Base-by-base conservation (phyloP, 2,329 filamentous ascomycete genomes). In the Sphaerulina vaccinii region DNA sequence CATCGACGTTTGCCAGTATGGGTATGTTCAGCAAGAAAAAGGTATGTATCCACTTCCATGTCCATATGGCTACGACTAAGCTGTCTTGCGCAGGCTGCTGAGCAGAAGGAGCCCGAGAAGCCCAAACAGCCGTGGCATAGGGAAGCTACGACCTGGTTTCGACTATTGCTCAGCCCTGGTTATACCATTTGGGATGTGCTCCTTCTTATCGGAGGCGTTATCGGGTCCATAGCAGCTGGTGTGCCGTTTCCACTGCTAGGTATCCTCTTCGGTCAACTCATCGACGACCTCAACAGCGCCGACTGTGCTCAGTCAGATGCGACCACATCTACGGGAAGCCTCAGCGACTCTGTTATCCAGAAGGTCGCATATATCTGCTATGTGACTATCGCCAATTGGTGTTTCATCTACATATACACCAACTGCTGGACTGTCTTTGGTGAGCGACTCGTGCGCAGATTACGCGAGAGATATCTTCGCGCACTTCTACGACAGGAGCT, bases 361-460 rank as follows among this genome's bases (percentile, higher is more conserved):
- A 85, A 82, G 61, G 79, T 88, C 33, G 66, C 86, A 9, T 58
- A 64, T 60, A 79, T 87, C 18, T 77, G 85, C 11, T 85, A 84
- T 63, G 75, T 88, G 32, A 81, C 81, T 16, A 79, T 85, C 51
- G 83, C 77, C 22, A 90, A 58, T 35, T 58, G 51, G 47, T 53
- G 49, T 29, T 55, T 58, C 53, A 85, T 87, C 57, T 89, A 87
- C 66, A 69, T 76, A 48, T 81, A 87, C 62, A 75, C 83, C 23
- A 72, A 80, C 8, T 84, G 79, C 58, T 88, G 83, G 83, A 82
- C 75, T 56, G 71, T 87, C 58, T 76, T 79, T 54, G 83, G 83
- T 49, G 82, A 83, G 55, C 79, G 84, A 3, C 73, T 88, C 7
- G 80, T 82, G 40, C 80, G 82, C 56, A 76, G 84, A 24, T 70